Base-by-base conservation (phyloP, 306 rosid species). In the Chamaecrista fasciculata region DNA sequence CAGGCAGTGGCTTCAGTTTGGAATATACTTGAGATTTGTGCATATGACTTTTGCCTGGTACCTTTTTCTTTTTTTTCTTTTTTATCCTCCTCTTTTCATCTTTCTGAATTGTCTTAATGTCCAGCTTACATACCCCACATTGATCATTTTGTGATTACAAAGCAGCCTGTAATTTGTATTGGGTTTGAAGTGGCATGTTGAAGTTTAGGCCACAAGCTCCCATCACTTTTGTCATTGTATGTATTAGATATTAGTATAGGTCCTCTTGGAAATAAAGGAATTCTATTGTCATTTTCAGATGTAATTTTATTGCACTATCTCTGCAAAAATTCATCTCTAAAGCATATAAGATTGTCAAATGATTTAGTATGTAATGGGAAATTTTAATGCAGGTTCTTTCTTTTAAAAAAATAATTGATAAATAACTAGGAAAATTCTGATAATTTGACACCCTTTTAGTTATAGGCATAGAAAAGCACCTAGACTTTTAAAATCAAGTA, bases 21-120 rank as follows among this genome's bases (percentile, higher is more conserved):
- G 61, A 68, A 64, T 40, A 55, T 71, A 71, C 77, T 67, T 79
- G 79, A 64, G 75, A 81, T 83, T 77, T 89, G 92, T 83, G 86
- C 78, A 89, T 78, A 89, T 80, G 79, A 68, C 74, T 80, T 78
- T 78, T 73, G 34, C 59, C 37, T 47, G 34, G 65, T 21, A 59
- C 63, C 25, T 50, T 9, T 18, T 71, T n/a, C n/a, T 70, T 71
- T 31, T 44, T 34, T 34, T 61, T 5, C 5, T 29, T 29, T 29
- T 29, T 29, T 5, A 2, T 29, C 36, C 36, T 33, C 34, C 67
- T 70, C 71, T 36, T 62, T 47, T 47, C 34, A 53, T 73, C 65
- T 20, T 75, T 73, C 67, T 71, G 78, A 82, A 75, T 82, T 71
- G 40, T 75, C 69, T 75, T 70, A n/a, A 68, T 78, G 64, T 79